Conservation (phyloP, 805 yeast species). For the Candida pini region DNA sequence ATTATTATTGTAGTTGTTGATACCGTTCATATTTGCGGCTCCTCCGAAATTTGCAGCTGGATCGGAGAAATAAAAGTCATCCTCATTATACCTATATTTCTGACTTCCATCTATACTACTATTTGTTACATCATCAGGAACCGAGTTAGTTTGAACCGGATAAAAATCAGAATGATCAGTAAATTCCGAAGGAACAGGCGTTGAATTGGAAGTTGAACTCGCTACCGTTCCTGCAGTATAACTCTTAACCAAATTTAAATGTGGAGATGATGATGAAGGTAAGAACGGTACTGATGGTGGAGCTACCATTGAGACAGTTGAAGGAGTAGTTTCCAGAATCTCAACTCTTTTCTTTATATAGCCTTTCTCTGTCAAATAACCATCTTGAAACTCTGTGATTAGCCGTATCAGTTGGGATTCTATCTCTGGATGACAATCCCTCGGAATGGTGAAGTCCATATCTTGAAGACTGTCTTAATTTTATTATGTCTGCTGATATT, state of each 20-base stretch:
- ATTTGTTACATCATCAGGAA: conserved; percentile 9
- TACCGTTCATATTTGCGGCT: neutral
- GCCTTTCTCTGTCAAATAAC: conserved; percentile 70
- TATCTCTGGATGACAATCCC: conserved; percentile 30
- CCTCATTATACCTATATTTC: conserved; percentile 8
- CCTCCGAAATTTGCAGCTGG: neutral
- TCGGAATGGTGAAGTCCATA: conserved; percentile 47
- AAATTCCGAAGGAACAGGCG: conserved; percentile 12
- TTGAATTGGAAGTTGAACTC: conserved; percentile 12
- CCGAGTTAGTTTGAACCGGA: conserved; percentile 2
- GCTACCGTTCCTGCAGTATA: conserved; percentile 5
- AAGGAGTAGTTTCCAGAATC: conserved; percentile 24
- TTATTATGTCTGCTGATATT: too few relatives aligned
- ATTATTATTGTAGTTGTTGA: neutral
- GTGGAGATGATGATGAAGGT: conserved; percentile 6
- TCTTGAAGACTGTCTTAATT: too few relatives aligned
- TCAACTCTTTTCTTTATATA: conserved; percentile 52
- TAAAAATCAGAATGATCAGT: conserved; percentile 9
- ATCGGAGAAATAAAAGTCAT: conserved; percentile 6
- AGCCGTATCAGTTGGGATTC: conserved; percentile 37
- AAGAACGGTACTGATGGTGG: conserved; percentile 5
- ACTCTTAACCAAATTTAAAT: conserved; percentile 7
- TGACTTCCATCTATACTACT: conserved; percentile 10
- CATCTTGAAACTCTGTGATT: conserved; percentile 53
- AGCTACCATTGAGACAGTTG: conserved; percentile 7